Evolutionary conservation across 176 grass and related monocot genomes (phyloP).

Genomic region (Leersia perrieri): DNA sequence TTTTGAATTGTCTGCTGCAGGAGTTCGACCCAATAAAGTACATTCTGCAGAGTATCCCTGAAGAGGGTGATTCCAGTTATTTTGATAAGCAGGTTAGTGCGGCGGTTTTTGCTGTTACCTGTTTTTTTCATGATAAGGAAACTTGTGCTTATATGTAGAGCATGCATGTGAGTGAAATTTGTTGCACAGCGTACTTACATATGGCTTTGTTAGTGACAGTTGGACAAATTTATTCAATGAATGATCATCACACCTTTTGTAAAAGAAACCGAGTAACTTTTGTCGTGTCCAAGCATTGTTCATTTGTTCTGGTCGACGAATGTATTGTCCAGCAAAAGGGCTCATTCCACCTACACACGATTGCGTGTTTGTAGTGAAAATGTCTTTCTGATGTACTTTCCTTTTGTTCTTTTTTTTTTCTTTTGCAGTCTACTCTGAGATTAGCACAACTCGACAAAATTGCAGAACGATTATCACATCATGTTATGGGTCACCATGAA

Average conservation of each 20-base stretch:
- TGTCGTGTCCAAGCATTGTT: conserved; percentile 23
- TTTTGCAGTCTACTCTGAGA: conserved; percentile 81
- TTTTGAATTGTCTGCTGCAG: conserved; percentile 44
- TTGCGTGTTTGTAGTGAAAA: conserved; percentile 8
- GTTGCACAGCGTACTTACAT: neutral
- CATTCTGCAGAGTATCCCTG: conserved; percentile 73
- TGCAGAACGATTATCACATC: conserved; percentile 72
- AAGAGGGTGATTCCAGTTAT: conserved; percentile 67
- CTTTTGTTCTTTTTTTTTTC: neutral
- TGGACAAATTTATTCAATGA: neutral
- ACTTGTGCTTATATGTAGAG: neutral
- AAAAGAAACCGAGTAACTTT: neutral
- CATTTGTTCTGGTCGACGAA: conserved; percentile 12
- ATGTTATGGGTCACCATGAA: conserved; percentile 98
- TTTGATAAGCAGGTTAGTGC: conserved; percentile 91
- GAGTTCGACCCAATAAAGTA: conserved; percentile 92
- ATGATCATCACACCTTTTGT: neutral
- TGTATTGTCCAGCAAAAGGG: conserved; percentile 3
- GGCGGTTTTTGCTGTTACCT: neutral
- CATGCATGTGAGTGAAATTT: neutral
- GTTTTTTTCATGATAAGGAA: neutral
- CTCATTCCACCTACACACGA: neutral
- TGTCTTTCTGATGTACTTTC: conserved; percentile 11
- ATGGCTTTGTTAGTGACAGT: conserved; percentile 9
- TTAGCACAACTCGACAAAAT: conserved; percentile 95